Percentiles rank a stretch among this genome's conserved stretches.
Conservation (phyloP, 1,139 yeast species). For the Spathaspora sp. region DNA sequence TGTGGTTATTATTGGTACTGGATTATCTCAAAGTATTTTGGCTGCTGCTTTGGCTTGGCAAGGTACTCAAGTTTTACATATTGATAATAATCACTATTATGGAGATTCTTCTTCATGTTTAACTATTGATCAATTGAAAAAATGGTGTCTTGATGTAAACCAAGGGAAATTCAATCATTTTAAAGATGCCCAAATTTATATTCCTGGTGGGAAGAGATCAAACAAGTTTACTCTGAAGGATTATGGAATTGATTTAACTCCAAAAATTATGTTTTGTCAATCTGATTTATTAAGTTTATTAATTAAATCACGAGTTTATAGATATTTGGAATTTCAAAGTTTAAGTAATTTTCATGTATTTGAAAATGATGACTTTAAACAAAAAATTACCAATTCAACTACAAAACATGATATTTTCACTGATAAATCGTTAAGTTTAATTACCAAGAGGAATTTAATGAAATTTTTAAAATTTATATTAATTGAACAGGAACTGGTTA, state of each 20-base stretch:
- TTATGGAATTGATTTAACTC: slow-evolving; percentile 87
- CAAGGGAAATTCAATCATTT: slow-evolving; percentile 49
- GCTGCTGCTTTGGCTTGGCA: slow-evolving; percentile 98
- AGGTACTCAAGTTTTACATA: slow-evolving; percentile 85
- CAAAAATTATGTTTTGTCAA: slow-evolving; percentile 83
- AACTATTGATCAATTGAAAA: slow-evolving; percentile 78
- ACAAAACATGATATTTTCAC: slow-evolving; percentile 90
- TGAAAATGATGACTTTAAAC: slow-evolving; percentile 81
- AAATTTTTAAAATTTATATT: slow-evolving; percentile 87
- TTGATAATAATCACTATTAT: slow-evolving; percentile 78
- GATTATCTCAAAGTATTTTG: slow-evolving; percentile 79
- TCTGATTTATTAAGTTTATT: slow-evolving; percentile 79
- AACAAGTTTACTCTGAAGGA: slow-evolving; percentile 61
- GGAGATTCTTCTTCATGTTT: slow-evolving; percentile 88
- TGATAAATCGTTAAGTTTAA: slow-evolving; percentile 72
- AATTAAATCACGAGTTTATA: slow-evolving; percentile 81
- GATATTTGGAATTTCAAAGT: slow-evolving; percentile 90
- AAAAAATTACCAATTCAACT: slow-evolving; percentile 69
- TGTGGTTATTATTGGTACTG: slow-evolving; percentile 89
- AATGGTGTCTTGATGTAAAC: slow-evolving; percentile 75
- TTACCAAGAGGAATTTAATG: slow-evolving; percentile 85
- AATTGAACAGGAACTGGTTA: slow-evolving; percentile 47
- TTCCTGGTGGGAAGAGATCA: slow-evolving; percentile 52
- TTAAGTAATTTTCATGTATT: slow-evolving; percentile 85
- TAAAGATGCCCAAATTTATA: slow-evolving; percentile 66